Conservation (phyloP, 345 rosid genomes). For the Geranium brycei region DNA sequence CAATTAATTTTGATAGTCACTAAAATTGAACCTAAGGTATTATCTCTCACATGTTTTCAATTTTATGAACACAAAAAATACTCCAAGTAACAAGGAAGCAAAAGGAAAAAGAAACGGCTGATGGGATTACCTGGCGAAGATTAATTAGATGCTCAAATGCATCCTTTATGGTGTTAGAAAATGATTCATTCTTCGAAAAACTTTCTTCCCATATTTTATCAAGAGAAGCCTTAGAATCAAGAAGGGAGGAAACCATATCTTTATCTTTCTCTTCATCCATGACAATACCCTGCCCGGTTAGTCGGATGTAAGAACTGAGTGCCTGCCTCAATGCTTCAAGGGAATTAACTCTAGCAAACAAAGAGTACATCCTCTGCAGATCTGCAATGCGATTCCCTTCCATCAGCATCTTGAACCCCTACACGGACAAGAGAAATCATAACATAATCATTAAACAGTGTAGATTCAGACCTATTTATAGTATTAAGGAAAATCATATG, state of each 20-base stretch:
- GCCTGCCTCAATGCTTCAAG: constrained; percentile 83
- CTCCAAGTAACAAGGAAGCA: not conserved
- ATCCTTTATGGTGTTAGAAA: constrained; percentile 83
- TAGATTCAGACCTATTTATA: not conserved
- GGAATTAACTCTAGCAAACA: constrained; percentile 66
- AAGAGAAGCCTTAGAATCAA: constrained; percentile 87
- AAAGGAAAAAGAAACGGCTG: not conserved
- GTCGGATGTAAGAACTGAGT: constrained; percentile 62
- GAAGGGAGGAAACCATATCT: constrained; percentile 76
- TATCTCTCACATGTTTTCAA: not conserved
- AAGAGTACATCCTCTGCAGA: constrained; percentile 67
- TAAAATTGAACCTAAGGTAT: not conserved
- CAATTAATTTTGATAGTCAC: too few relatives aligned
- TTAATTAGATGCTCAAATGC: constrained; percentile 90
- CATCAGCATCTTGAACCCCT: constrained; percentile 88
- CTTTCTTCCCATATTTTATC: constrained; percentile 90
- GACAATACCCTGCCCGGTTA: constrained; percentile 67
- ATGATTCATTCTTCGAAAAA: constrained; percentile 76
- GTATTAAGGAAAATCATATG: not conserved
- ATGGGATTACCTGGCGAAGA: constrained; percentile 44
- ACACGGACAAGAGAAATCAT: constrained; percentile 11
- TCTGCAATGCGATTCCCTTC: constrained; percentile 89
- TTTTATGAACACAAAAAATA: not conserved
- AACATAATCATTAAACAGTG: not conserved
- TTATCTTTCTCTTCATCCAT: constrained; percentile 99